Conservation (phyloP, 2,329 filamentous ascomycete species). For the Aspergillaceae sp. region DNA sequence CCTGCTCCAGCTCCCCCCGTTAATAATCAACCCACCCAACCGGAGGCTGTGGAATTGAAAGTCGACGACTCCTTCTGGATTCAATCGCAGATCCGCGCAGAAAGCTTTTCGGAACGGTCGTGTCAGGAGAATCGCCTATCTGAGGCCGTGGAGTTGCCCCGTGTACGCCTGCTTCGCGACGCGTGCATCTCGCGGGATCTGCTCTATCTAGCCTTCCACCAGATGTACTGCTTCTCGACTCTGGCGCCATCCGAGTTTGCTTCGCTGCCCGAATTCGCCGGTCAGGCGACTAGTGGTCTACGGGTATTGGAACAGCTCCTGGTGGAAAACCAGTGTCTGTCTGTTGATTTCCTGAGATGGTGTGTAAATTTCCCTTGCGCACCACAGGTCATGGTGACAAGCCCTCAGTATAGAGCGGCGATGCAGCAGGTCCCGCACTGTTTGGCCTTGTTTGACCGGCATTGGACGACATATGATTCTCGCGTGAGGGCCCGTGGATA, state of each 20-base stretch:
- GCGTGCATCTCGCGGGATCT: constrained; percentile 51
- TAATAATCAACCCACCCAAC: neutral
- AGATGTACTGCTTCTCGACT: constrained; percentile 54
- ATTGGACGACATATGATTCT: constrained; percentile 33
- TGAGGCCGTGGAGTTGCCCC: constrained; percentile 33
- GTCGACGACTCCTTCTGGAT: constrained; percentile 5
- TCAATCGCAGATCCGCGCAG: neutral
- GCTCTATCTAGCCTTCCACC: constrained; percentile 59
- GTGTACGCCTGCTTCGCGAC: constrained; percentile 48
- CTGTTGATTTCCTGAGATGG: constrained; percentile 33
- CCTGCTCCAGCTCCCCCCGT: neutral
- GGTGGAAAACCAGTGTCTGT: constrained; percentile 38
- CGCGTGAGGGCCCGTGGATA: constrained; percentile 31
- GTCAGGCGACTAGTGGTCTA: constrained; percentile 21
- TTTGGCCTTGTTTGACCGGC: constrained; percentile 35
- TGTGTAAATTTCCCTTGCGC: constrained; percentile 43
- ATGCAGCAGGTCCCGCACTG: constrained; percentile 37
- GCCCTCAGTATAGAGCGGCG: constrained; percentile 24
- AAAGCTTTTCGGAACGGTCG: constrained; percentile 11
- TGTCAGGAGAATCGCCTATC: constrained; percentile 20
- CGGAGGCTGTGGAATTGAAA: neutral
- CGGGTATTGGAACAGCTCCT: constrained; percentile 38
- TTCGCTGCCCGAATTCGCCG: constrained; percentile 27
- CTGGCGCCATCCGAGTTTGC: constrained; percentile 30
- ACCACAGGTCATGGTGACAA: constrained; percentile 17